These are phyloP conservation scores for Neocatenulostroma microsporum DNA, from an alignment of 2,329 filamentous ascomycete species.

Conservation along the genomic window DNA sequence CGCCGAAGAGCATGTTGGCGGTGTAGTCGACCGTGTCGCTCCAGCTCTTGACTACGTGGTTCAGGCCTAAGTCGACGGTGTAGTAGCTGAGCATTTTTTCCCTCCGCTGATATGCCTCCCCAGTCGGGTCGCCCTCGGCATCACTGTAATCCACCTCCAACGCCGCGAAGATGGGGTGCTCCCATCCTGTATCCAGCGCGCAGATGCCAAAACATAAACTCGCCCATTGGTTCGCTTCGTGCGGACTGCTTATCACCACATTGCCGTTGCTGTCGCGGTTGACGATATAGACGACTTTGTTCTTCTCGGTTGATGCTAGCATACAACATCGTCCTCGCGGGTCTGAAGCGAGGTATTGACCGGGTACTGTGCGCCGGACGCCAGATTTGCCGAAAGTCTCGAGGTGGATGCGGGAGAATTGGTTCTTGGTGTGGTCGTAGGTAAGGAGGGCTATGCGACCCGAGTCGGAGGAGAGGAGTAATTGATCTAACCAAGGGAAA, in stretches of 20 bases:
- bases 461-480: constrained; percentile 92
- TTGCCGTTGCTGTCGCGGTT: constrained; percentile 93
- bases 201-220: constrained; percentile 83
- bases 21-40: constrained; percentile 86
- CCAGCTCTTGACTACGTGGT: constrained; percentile 96
- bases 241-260: constrained; percentile 90
- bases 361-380: constrained; percentile 83
- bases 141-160: constrained; percentile 91
- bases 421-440: constrained; percentile 78
- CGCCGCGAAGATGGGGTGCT: constrained; percentile 92
- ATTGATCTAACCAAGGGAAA: too few relatives aligned
- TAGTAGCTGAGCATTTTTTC: constrained; percentile 96
- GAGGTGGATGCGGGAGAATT: constrained; percentile 80
- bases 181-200: constrained; percentile 89
- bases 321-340: constrained; percentile 93
- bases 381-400: constrained; percentile 99
- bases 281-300: constrained; percentile 97
- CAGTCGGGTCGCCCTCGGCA: constrained; percentile 81
- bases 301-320: constrained; percentile 93
- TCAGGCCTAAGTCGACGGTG: constrained; percentile 90
- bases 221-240: constrained; percentile 91
- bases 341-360: constrained; percentile 91
- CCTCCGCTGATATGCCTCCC: constrained; percentile 68
- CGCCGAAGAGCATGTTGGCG: constrained; percentile 84
- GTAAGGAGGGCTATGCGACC: constrained; percentile 91